phyloP scores from a whole-genome alignment of 352 stramenopile species.

The Pythium aristosporum region DNA sequence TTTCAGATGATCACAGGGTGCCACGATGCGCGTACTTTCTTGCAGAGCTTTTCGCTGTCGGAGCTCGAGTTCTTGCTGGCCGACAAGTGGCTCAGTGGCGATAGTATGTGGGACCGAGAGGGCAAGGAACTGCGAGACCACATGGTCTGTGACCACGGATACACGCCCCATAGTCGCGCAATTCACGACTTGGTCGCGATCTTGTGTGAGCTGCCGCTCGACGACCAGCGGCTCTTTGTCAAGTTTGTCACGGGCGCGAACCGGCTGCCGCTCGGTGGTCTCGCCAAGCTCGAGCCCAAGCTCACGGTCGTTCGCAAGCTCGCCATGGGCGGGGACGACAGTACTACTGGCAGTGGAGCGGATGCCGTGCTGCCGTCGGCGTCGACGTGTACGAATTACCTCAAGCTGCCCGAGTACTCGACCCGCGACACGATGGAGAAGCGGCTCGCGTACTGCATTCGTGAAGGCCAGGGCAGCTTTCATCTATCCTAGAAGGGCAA shows the following conservation, averaged over 20 bases:
- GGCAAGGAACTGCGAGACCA: constrained; percentile 64
- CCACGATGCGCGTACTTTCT: constrained; percentile 28
- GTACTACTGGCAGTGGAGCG: constrained; percentile 17
- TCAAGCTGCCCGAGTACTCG: constrained; percentile 91
- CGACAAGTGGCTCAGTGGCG: constrained; percentile 35
- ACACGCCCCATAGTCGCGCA: constrained; percentile 55
- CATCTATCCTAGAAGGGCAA: constrained; percentile 53
- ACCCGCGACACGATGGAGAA: constrained; percentile 66
- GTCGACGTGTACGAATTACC: constrained; percentile 90
- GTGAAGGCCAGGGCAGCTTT: constrained; percentile 83
- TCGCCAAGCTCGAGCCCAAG: constrained; percentile 77
- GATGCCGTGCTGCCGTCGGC: constrained; percentile 79
- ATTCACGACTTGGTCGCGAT: constrained; percentile 79
- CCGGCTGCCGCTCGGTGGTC: constrained; percentile 80
- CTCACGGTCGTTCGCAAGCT: constrained; percentile 90
- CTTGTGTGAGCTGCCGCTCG: constrained; percentile 60
- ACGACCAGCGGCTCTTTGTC: constrained; percentile 84
- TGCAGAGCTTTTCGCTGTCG: constrained; percentile 56
- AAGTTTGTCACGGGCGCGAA: constrained; percentile 89
- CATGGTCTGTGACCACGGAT: constrained; percentile 88
- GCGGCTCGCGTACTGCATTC: constrained; percentile 82
- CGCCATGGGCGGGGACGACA: constrained; percentile 25
- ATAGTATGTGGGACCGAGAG: constrained; percentile 70
- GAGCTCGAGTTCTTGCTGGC: constrained; percentile 73
- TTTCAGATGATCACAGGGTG: constrained; percentile 54